Percentiles rank a stretch among this genome's conserved stretches.
Conservation (phyloP, 371 early-diverging fungal species). For the Rhizopus arrhizus region DNA sequence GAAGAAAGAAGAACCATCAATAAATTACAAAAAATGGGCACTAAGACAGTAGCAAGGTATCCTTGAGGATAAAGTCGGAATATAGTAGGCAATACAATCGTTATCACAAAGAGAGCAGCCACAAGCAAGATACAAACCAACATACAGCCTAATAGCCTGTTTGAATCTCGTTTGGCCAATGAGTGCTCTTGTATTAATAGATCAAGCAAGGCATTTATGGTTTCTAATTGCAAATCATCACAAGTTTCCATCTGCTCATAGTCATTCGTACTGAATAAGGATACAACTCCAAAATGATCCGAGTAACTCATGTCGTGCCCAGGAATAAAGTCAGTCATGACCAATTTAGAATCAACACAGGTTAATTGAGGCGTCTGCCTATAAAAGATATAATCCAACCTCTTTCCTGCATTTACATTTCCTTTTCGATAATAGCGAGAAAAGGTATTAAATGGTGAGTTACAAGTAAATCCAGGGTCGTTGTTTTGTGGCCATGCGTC, state of each 20-base stretch:
- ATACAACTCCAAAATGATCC: conserved; percentile 56
- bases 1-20: conserved; percentile 10
- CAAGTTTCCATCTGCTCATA: background rate
- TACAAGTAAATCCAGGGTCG: conserved; percentile 49
- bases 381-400: conserved; percentile 58
- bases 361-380: conserved; percentile 30
- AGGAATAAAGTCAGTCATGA: conserved; percentile 36
- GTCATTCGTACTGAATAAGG: conserved; percentile 8
- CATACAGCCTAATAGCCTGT: background rate
- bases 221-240: background rate
- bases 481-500: conserved; percentile 47
- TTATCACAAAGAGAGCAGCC: conserved; percentile 2
- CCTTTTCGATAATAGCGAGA: conserved; percentile 25
- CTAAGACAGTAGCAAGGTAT: conserved; percentile 9
- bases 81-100: conserved; percentile 13
- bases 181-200: background rate
- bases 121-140: background rate
- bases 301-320: conserved; percentile 38
- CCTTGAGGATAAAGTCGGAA: background rate
- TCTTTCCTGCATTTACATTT: conserved; percentile 28
- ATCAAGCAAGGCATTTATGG: conserved; percentile 6
- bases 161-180: conserved; percentile 6
- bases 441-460: conserved; percentile 54
- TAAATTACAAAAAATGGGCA: conserved; percentile 13
- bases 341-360: conserved; percentile 39